phyloP scores from a whole-genome alignment of 2,329 filamentous ascomycete genomes.

The Raffaelea deltoideospora region DNA sequence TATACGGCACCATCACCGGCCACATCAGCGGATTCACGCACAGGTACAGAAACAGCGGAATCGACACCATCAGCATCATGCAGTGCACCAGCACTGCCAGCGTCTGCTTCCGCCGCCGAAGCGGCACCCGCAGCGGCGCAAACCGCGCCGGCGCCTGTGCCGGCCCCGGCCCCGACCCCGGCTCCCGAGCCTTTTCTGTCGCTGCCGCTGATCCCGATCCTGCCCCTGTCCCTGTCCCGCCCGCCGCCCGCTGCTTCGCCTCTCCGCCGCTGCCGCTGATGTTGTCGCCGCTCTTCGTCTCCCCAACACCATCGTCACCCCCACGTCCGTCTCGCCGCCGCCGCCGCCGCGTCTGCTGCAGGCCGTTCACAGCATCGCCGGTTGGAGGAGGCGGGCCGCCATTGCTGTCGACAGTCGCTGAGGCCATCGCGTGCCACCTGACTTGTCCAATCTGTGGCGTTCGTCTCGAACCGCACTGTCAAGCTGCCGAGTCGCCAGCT shows the following conservation, averaged over 20 bases:
- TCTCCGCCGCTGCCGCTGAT: background rate
- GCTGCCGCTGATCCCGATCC: background rate
- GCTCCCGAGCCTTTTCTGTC: background rate
- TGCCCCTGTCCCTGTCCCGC: too few relatives aligned
- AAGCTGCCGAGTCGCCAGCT: too few relatives aligned
- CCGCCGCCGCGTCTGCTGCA: background rate
- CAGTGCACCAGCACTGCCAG: slow-evolving; percentile 63
- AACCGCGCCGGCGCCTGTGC: slow-evolving; percentile 34
- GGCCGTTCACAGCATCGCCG: too few relatives aligned
- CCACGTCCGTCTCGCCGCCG: too few relatives aligned
- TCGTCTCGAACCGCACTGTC: too few relatives aligned
- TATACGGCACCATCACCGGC: slow-evolving; percentile 63
- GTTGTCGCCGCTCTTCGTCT: background rate
- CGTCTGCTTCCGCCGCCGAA: slow-evolving; percentile 60
- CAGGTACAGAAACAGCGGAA: slow-evolving; percentile 77
- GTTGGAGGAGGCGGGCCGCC: too few relatives aligned
- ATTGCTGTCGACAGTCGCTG: too few relatives aligned
- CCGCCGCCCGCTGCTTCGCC: too few relatives aligned
- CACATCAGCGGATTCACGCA: slow-evolving; percentile 86
- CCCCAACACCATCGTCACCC: too few relatives aligned
- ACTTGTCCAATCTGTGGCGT: too few relatives aligned
- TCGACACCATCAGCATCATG: slow-evolving; percentile 50
- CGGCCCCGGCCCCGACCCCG: too few relatives aligned
- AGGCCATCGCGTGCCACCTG: too few relatives aligned
- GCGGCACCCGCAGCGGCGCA: slow-evolving; percentile 63